Base-by-base conservation (phyloP, 148 eudicot genomes). In the Arbutus unedo region DNA sequence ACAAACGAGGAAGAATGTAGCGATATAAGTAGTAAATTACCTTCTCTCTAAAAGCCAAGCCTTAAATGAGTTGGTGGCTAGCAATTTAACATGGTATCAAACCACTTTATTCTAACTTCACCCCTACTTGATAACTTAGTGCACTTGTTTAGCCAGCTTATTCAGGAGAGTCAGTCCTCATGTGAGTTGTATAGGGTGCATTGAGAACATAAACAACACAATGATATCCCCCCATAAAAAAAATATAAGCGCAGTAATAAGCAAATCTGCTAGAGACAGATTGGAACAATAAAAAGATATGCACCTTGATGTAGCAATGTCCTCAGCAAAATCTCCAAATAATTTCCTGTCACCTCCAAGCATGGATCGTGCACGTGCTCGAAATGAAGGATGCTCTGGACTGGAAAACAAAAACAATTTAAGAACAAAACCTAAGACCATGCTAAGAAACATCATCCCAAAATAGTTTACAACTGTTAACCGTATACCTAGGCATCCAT, bases 341-440 rank as follows among this genome's bases (percentile, higher is more conserved):
- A 94, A 85, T 85, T 91, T 93, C 80, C 90, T 90, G 78, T 93
- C 98, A 70, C 95, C 95, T 59, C 99, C 89, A 85, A 97, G 96
- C 99, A 97, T 91, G 78, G 99, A 97, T 68, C 95, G 88, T 56
- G 91, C 98, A 84, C 92, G 95, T 82, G 89, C 85, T 23, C 93
- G 96, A 51, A 89, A 82, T 76, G 96, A 97, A 81, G 99, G 98
- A 90, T 97, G 99, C 89, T 94, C 99, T 64, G 98, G 99, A 85
- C 99, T 97, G 91, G 81, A 89, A 86, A 86, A 84, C 21, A 48
- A 59, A 75, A 79, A 70, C 44, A 73, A 77, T 21, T 56, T 51
- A 85, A 82, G 14, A 86, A 79, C 9, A 53, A 81, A 55, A 70
- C 31, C 79, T 9, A 44, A 79, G 54, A 43, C n/a, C 53, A 53